Percentiles rank a stretch among this genome's conserved stretches.
Evolutionary conservation across 352 stramenopile species (phyloP).

Genomic region (Thraustochytrium striatum): DNA sequence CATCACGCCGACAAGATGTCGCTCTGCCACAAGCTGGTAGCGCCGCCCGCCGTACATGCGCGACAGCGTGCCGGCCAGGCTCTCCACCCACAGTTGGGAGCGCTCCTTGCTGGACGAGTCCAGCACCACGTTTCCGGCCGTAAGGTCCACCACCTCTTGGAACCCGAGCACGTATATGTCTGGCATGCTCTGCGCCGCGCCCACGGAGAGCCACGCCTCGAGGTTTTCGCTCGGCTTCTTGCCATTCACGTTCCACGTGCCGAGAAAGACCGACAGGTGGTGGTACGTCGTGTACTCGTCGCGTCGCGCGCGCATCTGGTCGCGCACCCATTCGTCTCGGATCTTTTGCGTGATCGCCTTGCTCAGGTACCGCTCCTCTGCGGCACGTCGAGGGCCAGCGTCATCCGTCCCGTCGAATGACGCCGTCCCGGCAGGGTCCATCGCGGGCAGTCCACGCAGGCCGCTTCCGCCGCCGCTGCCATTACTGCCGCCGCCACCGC

Average conservation of each 20-base stretch:
- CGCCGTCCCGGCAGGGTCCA: conserved; percentile 4
- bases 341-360: conserved; percentile 29
- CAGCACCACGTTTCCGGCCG: conserved; percentile 96
- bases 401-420: neutral
- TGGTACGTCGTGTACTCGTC: conserved; percentile 37
- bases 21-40: conserved; percentile 22
- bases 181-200: conserved; percentile 53
- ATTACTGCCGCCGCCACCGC: neutral
- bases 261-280: conserved; percentile 6
- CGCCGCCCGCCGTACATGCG: neutral
- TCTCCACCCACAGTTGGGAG: conserved; percentile 66
- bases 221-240: conserved; percentile 86
- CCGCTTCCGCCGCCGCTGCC: neutral
- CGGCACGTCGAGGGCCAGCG: neutral
- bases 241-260: conserved; percentile 99
- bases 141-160: conserved; percentile 99
- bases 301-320: conserved; percentile 8
- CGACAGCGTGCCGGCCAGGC: conserved; percentile 13
- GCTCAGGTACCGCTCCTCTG: neutral
- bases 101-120: conserved; percentile 89
- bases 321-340: conserved; percentile 30
- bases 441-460: too few relatives aligned
- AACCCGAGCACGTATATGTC: conserved; percentile 84
- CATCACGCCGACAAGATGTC: conserved; percentile 91
- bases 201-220: conserved; percentile 63